These are phyloP conservation scores for Pholiota adiposa DNA, from an alignment of 1,284 basidiomycete genomes.

Conservation along the genomic window DNA sequence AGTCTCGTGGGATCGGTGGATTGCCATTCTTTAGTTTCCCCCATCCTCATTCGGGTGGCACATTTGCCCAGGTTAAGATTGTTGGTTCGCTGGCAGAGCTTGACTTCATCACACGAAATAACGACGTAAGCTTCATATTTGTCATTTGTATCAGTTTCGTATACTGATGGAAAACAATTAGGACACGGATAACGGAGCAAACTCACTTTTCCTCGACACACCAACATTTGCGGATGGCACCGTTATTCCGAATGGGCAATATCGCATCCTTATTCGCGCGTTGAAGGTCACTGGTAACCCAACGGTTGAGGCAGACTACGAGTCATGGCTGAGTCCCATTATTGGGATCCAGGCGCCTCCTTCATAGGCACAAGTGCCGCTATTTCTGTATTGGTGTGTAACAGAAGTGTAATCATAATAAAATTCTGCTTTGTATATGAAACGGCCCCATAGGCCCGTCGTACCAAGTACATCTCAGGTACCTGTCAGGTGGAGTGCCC, in stretches of 20 bases:
- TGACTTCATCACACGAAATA: slow-evolving; percentile 39
- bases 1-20: slow-evolving; percentile 24
- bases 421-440: not conserved
- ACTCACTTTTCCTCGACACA: slow-evolving; percentile 36
- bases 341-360: slow-evolving; percentile 26
- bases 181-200: slow-evolving; percentile 38
- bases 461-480: too few species aligned
- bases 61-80: slow-evolving; percentile 39
- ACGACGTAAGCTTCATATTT: slow-evolving; percentile 33
- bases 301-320: slow-evolving; percentile 57
- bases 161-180: not conserved
- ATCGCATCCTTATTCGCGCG: slow-evolving; percentile 61
- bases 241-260: slow-evolving; percentile 59
- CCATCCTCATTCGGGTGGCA: slow-evolving; percentile 29
- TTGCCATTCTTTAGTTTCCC: slow-evolving; percentile 36
- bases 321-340: slow-evolving; percentile 51
- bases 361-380: not conserved
- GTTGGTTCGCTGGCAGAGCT: slow-evolving; percentile 37
- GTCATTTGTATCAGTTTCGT: too few species aligned
- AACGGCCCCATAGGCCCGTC: too few species aligned
- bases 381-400: not conserved
- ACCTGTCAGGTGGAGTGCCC: not conserved
- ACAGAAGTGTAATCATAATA: not conserved
- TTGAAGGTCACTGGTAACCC: slow-evolving; percentile 61
- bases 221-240: slow-evolving; percentile 61